Evolutionary conservation across 805 yeast genomes (phyloP).

Genomic region (Yamadazyma endophytica): DNA sequence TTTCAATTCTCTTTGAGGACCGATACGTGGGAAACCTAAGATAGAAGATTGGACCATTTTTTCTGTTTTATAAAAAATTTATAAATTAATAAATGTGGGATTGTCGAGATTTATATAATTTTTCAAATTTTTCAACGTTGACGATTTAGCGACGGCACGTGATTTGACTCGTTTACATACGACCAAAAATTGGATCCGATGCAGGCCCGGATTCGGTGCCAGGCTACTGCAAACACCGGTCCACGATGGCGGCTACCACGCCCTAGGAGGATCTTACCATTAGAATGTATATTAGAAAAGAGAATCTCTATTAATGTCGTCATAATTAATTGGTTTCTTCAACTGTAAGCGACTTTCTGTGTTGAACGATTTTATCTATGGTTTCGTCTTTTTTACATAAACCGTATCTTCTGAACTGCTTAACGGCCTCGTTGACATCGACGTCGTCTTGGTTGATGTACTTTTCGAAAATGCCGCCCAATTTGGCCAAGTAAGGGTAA

Average conservation of each 20-base stretch:
- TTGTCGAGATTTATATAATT: constrained; percentile 1
- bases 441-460: constrained; percentile 32
- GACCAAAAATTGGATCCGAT: too few relatives aligned
- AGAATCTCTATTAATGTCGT: too few relatives aligned
- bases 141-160: constrained; percentile 3
- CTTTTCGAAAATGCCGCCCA: constrained; percentile 46
- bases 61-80: neutral
- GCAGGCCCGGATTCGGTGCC: too few relatives aligned
- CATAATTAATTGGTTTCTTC: too few relatives aligned
- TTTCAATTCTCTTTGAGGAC: constrained; percentile 98
- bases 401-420: constrained; percentile 66
- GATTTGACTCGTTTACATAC: too few relatives aligned
- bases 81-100: constrained; percentile 1
- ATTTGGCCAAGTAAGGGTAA: constrained; percentile 51
- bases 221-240: too few relatives aligned
- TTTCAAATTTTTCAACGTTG: constrained; percentile 7
- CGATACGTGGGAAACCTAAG: constrained; percentile 99
- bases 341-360: too few relatives aligned
- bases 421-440: constrained; percentile 42
- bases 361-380: constrained; percentile 33
- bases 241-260: too few relatives aligned
- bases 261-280: too few relatives aligned
- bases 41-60: constrained; percentile 95
- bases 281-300: too few relatives aligned
- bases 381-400: constrained; percentile 46